Percentiles rank a stretch among this genome's conserved stretches.
phyloP scores from a whole-genome alignment of 441 rosid genomes.

The Eutrema salsugineum region DNA sequence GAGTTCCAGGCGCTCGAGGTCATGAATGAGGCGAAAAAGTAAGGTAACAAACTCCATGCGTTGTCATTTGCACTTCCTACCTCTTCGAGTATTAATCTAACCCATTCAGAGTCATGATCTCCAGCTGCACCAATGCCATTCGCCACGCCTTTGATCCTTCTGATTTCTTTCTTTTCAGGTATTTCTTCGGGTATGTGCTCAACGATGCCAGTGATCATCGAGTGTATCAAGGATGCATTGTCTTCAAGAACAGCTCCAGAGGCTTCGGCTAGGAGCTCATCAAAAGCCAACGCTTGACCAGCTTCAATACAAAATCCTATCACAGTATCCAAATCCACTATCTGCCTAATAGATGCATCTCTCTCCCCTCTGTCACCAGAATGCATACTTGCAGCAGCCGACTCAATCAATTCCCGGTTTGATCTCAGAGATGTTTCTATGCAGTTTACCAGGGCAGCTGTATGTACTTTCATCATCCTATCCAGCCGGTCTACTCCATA shows the following conservation, averaged over 20 bases:
- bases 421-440: slow-evolving; percentile 90
- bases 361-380: slow-evolving; percentile 90
- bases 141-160: slow-evolving; percentile 82
- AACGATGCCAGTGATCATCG: slow-evolving; percentile 73
- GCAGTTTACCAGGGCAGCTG: slow-evolving; percentile 93
- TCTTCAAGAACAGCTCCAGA: slow-evolving; percentile 88
- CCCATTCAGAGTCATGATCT: slow-evolving; percentile 97
- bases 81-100: slow-evolving; percentile 85
- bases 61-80: slow-evolving; percentile 93
- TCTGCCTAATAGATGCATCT: slow-evolving; percentile 77
- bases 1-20: slow-evolving; percentile 85
- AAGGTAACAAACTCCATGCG: slow-evolving; percentile 96
- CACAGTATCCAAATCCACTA: slow-evolving; percentile 90
- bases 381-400: slow-evolving; percentile 93
- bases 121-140: slow-evolving; percentile 49
- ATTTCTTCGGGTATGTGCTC: slow-evolving; percentile 86
- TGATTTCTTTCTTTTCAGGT: slow-evolving; percentile 84
- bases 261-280: slow-evolving; percentile 91
- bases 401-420: slow-evolving; percentile 83
- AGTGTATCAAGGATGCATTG: slow-evolving; percentile 78
- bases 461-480: slow-evolving; percentile 96
- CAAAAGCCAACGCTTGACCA: slow-evolving; percentile 97
- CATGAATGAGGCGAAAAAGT: slow-evolving; percentile 88
- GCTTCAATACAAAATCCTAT: slow-evolving; percentile 96
- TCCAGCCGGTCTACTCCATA: slow-evolving; percentile 95